phyloP scores from a whole-genome alignment of 2,329 filamentous ascomycete genomes.

The Fusarium irregulare region DNA sequence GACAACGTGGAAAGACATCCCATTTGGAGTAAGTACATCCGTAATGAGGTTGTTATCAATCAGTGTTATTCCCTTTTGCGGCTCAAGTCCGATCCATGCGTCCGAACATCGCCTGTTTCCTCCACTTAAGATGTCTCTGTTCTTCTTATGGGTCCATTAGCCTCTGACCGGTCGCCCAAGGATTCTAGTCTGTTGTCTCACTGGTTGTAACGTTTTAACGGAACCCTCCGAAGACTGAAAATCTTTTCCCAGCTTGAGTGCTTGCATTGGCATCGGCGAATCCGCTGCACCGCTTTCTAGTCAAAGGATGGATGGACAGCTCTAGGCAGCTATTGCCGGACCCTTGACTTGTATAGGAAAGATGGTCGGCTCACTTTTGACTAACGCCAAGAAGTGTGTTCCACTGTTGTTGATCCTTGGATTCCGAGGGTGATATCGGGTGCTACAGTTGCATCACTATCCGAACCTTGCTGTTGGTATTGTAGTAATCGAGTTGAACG shows the following conservation, averaged over 20 bases:
- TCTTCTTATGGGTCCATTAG: not conserved
- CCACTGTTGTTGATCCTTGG: slow-evolving; percentile 8
- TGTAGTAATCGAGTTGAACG: too few species aligned
- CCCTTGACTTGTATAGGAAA: slow-evolving; percentile 8
- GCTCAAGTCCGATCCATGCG: slow-evolving; percentile 11
- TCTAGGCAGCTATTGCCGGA: slow-evolving; percentile 22
- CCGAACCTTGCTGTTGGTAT: not conserved
- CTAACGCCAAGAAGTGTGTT: slow-evolving; percentile 23
- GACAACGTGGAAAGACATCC: slow-evolving; percentile 12
- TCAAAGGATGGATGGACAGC: not conserved
- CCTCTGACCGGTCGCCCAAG: too few species aligned
- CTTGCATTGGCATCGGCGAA: slow-evolving; percentile 32
- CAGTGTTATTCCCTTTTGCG: slow-evolving; percentile 15
- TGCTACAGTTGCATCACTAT: not conserved
- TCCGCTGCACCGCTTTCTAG: not conserved
- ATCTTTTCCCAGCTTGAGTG: slow-evolving; percentile 6
- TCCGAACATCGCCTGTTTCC: not conserved
- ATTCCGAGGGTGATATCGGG: slow-evolving; percentile 1
- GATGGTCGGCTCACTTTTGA: slow-evolving; percentile 17
- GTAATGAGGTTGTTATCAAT: slow-evolving; percentile 29
- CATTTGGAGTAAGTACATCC: slow-evolving; percentile 2
- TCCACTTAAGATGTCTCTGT: not conserved
- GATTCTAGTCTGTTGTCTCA: too few species aligned
- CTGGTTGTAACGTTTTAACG: not conserved
- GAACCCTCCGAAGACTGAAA: slow-evolving; percentile 4